Evolutionary conservation across 345 rosid genomes (phyloP).

Genomic region (Gossypium ekmanianum): DNA sequence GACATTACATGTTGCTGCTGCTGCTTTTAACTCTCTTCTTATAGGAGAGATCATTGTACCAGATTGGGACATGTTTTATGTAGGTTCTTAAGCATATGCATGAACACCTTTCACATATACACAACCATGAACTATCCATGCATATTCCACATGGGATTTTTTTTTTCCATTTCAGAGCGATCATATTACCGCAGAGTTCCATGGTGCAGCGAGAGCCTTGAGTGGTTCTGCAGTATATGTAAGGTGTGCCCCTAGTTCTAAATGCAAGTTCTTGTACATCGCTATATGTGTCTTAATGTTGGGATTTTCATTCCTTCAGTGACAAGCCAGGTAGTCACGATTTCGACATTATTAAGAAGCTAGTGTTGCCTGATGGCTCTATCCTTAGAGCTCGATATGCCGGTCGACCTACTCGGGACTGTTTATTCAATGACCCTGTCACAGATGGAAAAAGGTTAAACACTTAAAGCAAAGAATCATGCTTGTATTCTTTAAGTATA

Average conservation of each 20-base stretch:
- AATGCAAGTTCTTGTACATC: not conserved
- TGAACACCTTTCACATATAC: not conserved
- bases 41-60: slow-evolving; percentile 55
- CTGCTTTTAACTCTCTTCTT: slow-evolving; percentile 53
- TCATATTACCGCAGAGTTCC: slow-evolving; percentile 48
- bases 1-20: slow-evolving; percentile 50
- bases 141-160: not conserved
- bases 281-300: not conserved
- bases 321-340: slow-evolving; percentile 43
- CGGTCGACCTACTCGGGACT: slow-evolving; percentile 61
- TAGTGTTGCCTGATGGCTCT: slow-evolving; percentile 58
- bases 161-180: slow-evolving; percentile 37
- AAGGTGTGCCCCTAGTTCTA: slow-evolving; percentile 29
- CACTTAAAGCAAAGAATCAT: not conserved
- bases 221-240: slow-evolving; percentile 61
- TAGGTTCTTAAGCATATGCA: slow-evolving; percentile 17
- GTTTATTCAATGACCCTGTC: slow-evolving; percentile 57
- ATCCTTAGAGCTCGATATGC: slow-evolving; percentile 54
- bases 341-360: slow-evolving; percentile 48
- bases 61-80: slow-evolving; percentile 66
- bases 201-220: slow-evolving; percentile 55
- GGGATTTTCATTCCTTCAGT: slow-evolving; percentile 20
- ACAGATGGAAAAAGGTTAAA: slow-evolving; percentile 54
- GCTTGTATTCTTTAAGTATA: not conserved
- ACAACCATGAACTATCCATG: too few relatives aligned